phyloP scores from a whole-genome alignment of 148 eudicot genomes.

The Vaccinium vitisidaea region DNA sequence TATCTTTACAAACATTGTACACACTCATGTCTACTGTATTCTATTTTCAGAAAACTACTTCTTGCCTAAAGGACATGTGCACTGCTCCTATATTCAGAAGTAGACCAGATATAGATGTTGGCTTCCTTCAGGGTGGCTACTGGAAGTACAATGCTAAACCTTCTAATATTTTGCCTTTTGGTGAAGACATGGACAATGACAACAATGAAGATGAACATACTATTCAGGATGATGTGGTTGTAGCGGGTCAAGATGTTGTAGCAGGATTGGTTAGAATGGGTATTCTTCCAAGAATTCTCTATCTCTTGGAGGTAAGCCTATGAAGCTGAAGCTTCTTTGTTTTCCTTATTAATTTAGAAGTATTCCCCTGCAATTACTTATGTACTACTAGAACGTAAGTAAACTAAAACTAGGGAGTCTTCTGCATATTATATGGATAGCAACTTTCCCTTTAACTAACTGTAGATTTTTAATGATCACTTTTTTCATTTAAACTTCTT shows the following conservation, averaged over 20 bases:
- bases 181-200: conserved; percentile 34
- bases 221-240: conserved; percentile 76
- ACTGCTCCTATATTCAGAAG: conserved; percentile 92
- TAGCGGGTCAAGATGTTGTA: conserved; percentile 85
- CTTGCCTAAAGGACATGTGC: conserved; percentile 43
- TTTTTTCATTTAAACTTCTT: conserved; percentile 6
- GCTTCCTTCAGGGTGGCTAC: conserved; percentile 87
- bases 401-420: neutral
- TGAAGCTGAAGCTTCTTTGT: neutral
- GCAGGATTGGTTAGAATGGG: conserved; percentile 97
- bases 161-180: conserved; percentile 55
- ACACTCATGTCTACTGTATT: neutral
- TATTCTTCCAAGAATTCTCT: conserved; percentile 64
- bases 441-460: neutral
- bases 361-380: neutral
- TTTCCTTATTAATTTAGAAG: neutral
- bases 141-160: conserved; percentile 92
- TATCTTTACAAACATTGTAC: neutral
- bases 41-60: conserved; percentile 52
- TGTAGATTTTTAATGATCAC: conserved; percentile 5
- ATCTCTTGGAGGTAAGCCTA: conserved; percentile 76
- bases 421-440: neutral
- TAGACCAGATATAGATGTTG: conserved; percentile 66
- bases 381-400: neutral
- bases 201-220: conserved; percentile 65